phyloP scores from a whole-genome alignment of 768 basidiomycete genomes.

The Hericium alpestre region DNA sequence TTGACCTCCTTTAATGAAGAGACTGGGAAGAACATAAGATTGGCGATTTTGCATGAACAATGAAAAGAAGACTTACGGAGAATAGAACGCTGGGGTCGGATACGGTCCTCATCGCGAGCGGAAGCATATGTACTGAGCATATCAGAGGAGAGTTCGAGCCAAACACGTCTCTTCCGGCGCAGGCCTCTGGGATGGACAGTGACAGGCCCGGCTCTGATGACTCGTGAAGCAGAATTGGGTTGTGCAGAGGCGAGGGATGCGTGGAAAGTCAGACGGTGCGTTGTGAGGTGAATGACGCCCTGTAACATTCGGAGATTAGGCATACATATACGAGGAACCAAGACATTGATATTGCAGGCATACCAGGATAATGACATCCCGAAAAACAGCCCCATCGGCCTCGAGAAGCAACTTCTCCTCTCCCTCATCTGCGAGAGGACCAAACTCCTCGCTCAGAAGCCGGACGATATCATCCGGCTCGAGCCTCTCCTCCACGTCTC shows the following conservation, averaged over 20 bases:
- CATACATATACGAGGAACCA: conserved; percentile 6
- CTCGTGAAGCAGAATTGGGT: conserved; percentile 23
- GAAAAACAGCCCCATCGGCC: conserved; percentile 38
- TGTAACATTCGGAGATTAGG: conserved; percentile 12
- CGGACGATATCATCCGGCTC: conserved; percentile 37
- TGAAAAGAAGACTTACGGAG: conserved; percentile 30
- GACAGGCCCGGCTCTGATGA: conserved; percentile 42
- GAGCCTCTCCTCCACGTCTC: conserved; percentile 19
- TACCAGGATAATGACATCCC: conserved; percentile 40
- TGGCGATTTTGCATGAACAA: background rate
- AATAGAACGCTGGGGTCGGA: conserved; percentile 42
- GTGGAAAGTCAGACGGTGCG: conserved; percentile 55
- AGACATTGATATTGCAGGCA: conserved; percentile 12
- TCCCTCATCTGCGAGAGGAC: conserved; percentile 32
- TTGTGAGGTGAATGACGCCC: conserved; percentile 56
- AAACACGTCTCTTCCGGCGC: conserved; percentile 38
- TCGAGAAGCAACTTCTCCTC: conserved; percentile 45
- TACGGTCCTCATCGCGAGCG: conserved; percentile 41
- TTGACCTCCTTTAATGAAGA: conserved; percentile 34
- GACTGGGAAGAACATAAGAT: conserved; percentile 25
- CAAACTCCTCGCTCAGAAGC: conserved; percentile 49
- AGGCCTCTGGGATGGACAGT: conserved; percentile 35
- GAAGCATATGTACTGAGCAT: conserved; percentile 50
- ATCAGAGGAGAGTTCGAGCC: conserved; percentile 53
- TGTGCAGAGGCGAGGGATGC: conserved; percentile 43